These are phyloP conservation scores for Aspergillus bertholletiae DNA, from an alignment of 495 filamentous ascomycete species.

Conservation along the genomic window DNA sequence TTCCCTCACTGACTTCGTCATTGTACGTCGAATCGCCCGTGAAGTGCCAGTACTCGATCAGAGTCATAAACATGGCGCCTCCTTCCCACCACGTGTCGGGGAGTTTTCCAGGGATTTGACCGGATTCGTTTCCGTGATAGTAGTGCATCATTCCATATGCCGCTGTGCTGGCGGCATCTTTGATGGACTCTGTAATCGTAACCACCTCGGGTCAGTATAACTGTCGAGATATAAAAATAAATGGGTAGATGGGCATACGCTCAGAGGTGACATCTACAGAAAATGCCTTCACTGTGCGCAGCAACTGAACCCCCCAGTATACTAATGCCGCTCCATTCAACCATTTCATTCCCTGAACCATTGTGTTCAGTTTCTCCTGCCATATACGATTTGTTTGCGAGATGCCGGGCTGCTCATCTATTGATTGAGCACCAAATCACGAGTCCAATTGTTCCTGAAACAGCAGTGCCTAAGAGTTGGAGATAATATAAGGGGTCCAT, in stretches of 20 bases:
- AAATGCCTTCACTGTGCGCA: background rate
- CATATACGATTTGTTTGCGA: background rate
- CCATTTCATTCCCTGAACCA: background rate
- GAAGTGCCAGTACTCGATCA: constrained; percentile 76
- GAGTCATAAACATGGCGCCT: constrained; percentile 68
- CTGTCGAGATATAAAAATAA: background rate
- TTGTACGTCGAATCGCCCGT: constrained; percentile 73
- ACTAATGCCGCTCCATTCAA: background rate
- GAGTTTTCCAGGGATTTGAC: constrained; percentile 52
- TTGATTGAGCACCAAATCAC: background rate
- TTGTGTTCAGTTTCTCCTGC: background rate
- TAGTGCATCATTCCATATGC: constrained; percentile 61
- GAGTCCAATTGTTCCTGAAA: background rate
- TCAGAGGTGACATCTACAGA: background rate
- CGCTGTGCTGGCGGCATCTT: constrained; percentile 51
- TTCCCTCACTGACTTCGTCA: constrained; percentile 54
- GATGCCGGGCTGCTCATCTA: background rate
- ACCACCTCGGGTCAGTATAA: background rate
- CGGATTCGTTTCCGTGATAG: constrained; percentile 58
- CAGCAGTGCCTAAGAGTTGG: background rate
- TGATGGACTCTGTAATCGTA: constrained; percentile 57
- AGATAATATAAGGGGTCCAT: background rate
- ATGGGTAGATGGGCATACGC: background rate
- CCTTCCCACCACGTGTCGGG: constrained; percentile 71
- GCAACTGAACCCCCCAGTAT: too few species aligned